Conservation (phyloP, 768 basidiomycete species). For the Scleroderma citrinum region DNA sequence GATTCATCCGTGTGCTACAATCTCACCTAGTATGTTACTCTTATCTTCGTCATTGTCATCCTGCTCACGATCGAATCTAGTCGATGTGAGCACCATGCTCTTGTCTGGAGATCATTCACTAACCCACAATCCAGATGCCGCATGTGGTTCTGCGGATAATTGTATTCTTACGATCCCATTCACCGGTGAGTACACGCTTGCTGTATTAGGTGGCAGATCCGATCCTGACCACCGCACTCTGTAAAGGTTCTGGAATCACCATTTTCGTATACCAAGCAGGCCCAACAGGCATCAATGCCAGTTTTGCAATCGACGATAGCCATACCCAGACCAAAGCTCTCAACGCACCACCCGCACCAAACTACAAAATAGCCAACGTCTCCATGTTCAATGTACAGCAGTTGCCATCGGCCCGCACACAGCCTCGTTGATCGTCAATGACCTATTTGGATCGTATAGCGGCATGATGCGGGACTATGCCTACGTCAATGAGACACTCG, state of each 20-base stretch:
- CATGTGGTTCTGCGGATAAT: slow-evolving; percentile 12
- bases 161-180: slow-evolving; percentile 19
- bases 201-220: background rate
- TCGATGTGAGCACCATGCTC: slow-evolving; percentile 10
- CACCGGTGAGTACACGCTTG: slow-evolving; percentile 11
- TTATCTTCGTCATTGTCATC: background rate
- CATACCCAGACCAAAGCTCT: slow-evolving; percentile 11
- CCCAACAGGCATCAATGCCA: slow-evolving; percentile 19
- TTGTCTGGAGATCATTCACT: background rate
- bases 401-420: slow-evolving; percentile 13
- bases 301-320: slow-evolving; percentile 12
- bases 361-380: slow-evolving; percentile 16
- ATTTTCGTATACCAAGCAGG: slow-evolving; percentile 20
- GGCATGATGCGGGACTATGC: slow-evolving; percentile 23
- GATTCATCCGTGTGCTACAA: slow-evolving; percentile 20
- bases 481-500: slow-evolving; percentile 15
- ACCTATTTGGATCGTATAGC: slow-evolving; percentile 17
- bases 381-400: slow-evolving; percentile 21
- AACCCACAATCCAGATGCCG: slow-evolving; percentile 10
- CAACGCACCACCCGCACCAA: slow-evolving; percentile 12
- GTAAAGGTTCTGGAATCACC: slow-evolving; percentile 17
- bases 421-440: slow-evolving; percentile 11
- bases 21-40: slow-evolving; percentile 15
- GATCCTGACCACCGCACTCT: background rate
- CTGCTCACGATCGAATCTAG: slow-evolving; percentile 7